Base-by-base conservation (phyloP, 2,329 filamentous ascomycete genomes). In the Pestalotiopsis sp. region DNA sequence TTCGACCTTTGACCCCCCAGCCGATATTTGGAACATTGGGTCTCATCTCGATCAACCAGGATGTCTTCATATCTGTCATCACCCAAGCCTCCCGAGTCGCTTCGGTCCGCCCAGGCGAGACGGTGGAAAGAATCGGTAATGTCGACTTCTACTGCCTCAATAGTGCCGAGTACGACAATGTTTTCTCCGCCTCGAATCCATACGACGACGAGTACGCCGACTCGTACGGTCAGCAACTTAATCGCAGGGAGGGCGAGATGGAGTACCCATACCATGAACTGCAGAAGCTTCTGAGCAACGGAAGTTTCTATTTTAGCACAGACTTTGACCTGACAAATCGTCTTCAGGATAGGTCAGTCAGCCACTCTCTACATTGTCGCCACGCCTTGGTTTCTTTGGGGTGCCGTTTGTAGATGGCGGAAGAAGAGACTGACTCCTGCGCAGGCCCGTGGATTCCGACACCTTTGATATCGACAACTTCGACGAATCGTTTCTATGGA, bases 241-340 rank as follows among this genome's bases (percentile, higher is more conserved):
- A 91, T 68, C 87, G 91, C 68, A 87, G 89, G 74, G 94, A 98
- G 58, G 84, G 89, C 57, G 81, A 90, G 31, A 80, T 93, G 38
- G 94, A 98, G 76, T 94, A 98, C 80, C 96, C 96, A 6, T 98
- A 95, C 80, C 84, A 94, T 75, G 93, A 96, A 60, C 81, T 99
- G 69, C 95, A 95, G 80, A 98, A 97, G 84, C 87, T 99, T 49
- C 84, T 99, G 68, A 92, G 93, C 77, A 95, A 97, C 79, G 95
- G 95, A 31, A 97, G 92, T 38, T 99, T 99, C 78, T 99, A 98
- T 80, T 99, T 98, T 83, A 98, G 94, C 78, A 93, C 94, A n/a
- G 94, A 98, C 80, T 99, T 99, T 79, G 95, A 99, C 78, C 85
- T 99, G 63, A 99, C 96, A 3, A 95, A 97, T 80, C 89, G 96